Conservation (phyloP, 2,329 filamentous ascomycete species). For the Talaromyces sp. region DNA sequence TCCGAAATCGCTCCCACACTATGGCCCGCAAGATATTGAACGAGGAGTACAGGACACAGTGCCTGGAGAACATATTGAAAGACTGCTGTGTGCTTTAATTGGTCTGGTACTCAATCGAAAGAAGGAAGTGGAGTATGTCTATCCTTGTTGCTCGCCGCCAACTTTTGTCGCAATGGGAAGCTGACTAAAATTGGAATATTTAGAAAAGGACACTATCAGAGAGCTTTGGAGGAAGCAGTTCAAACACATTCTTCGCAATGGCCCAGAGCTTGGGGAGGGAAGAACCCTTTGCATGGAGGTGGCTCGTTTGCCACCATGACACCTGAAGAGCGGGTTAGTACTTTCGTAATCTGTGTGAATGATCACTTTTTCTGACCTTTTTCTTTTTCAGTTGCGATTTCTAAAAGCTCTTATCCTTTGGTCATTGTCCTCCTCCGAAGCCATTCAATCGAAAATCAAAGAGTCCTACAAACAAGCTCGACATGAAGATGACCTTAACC, state of each 20-base stretch:
- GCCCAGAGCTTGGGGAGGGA: slow-evolving; percentile 74
- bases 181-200: slow-evolving; percentile 22
- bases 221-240: slow-evolving; percentile 90
- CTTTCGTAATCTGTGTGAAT: slow-evolving; percentile 1
- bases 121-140: slow-evolving; percentile 91
- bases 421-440: slow-evolving; percentile 83
- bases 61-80: slow-evolving; percentile 80
- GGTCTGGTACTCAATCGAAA: slow-evolving; percentile 90
- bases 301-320: slow-evolving; percentile 77
- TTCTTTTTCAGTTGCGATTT: slow-evolving; percentile 62
- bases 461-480: slow-evolving; percentile 83
- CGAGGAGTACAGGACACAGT: slow-evolving; percentile 70
- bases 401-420: slow-evolving; percentile 80
- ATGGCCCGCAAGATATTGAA: slow-evolving; percentile 94
- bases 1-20: slow-evolving; percentile 77
- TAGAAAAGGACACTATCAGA: slow-evolving; percentile 86
- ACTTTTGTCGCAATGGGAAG: slow-evolving; percentile 7
- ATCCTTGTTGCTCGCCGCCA: slow-evolving; percentile 15
- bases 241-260: slow-evolving; percentile 81
- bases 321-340: slow-evolving; percentile 69
- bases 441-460: slow-evolving; percentile 73
- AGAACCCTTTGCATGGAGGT: slow-evolving; percentile 76
- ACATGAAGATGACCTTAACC: slow-evolving; percentile 72
- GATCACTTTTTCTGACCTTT: neutral
- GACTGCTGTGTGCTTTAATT: slow-evolving; percentile 82